Conservation (phyloP, 2,329 filamentous ascomycete species). For the Stagonosporopsis cucurbitacearum region DNA sequence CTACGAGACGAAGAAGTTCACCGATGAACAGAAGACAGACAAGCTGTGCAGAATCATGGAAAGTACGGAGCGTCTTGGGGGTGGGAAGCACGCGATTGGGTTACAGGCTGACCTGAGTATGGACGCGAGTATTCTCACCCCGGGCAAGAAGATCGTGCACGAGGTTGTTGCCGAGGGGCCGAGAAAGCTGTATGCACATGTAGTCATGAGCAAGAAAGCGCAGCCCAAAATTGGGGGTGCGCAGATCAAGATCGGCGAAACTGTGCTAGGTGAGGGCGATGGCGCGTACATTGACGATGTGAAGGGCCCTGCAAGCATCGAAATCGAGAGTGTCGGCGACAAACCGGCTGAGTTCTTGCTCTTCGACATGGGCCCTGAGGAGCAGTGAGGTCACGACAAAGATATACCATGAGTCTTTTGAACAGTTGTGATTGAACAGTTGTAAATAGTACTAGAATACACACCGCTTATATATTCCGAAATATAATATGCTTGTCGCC, state of each 20-base stretch:
- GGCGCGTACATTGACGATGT: constrained; percentile 73
- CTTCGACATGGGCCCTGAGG: constrained; percentile 55
- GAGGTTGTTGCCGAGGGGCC: constrained; percentile 69
- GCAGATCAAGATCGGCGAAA: constrained; percentile 72
- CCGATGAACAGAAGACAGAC: constrained; percentile 74
- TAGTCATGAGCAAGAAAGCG: constrained; percentile 68
- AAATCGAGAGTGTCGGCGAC: constrained; percentile 56
- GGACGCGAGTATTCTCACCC: constrained; percentile 75
- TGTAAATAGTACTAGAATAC: background rate
- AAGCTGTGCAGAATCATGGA: constrained; percentile 78
- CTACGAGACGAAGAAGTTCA: constrained; percentile 78
- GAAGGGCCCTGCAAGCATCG: constrained; percentile 52
- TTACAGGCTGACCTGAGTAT: constrained; percentile 86
- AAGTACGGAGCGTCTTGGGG: constrained; percentile 67
- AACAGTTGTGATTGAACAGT: background rate
- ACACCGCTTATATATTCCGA: background rate
- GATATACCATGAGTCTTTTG: background rate
- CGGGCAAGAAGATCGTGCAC: constrained; percentile 72
- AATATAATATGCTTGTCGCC: background rate
- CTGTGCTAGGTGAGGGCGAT: constrained; percentile 76
- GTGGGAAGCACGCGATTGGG: constrained; percentile 75
- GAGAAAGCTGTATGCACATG: constrained; percentile 78
- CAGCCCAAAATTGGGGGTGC: constrained; percentile 72
- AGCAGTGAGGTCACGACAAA: constrained; percentile 18
- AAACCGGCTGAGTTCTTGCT: constrained; percentile 57